phyloP scores from a whole-genome alignment of 805 yeast genomes.

The Pichia phayaonensis region DNA sequence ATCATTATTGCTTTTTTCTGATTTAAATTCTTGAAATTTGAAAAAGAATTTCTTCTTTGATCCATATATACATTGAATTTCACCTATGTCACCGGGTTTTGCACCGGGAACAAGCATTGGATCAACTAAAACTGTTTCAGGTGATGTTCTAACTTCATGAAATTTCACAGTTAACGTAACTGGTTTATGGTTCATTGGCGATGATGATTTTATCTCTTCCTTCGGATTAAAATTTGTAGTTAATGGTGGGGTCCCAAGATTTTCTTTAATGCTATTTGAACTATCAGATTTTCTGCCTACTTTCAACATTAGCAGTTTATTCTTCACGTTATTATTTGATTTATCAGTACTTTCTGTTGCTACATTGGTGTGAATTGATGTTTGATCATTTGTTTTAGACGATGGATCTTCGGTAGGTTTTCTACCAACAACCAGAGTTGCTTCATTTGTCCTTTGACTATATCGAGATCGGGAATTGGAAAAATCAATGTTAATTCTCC shows the following conservation, averaged over 20 bases:
- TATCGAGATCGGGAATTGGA: constrained; percentile 21
- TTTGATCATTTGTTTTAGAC: not conserved
- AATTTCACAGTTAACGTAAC: constrained; percentile 41
- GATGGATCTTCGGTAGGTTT: not conserved
- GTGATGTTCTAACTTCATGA: constrained; percentile 59
- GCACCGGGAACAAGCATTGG: constrained; percentile 52
- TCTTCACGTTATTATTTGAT: not conserved
- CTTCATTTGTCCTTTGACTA: constrained; percentile 28
- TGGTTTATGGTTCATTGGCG: constrained; percentile 21
- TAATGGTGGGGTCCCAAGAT: not conserved
- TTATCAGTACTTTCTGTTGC: not conserved
- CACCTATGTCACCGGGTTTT: constrained; percentile 70
- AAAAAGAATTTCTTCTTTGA: constrained; percentile 35
- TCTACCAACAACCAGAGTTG: constrained; percentile 28
- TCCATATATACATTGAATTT: constrained; percentile 42
- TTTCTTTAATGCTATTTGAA: not conserved
- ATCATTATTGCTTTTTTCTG: constrained; percentile 1
- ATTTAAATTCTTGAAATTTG: constrained; percentile 28
- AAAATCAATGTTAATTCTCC: constrained; percentile 22
- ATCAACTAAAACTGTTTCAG: constrained; percentile 58
- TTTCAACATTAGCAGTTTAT: not conserved
- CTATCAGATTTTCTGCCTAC: not conserved
- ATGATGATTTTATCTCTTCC: not conserved
- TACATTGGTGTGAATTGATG: not conserved
- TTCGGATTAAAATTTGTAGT: not conserved